Percentiles rank a stretch among this genome's conserved stretches.
Evolutionary conservation across 2,329 filamentous ascomycete species (phyloP).

Genomic region (Cladosporium austrohemisphaericum): DNA sequence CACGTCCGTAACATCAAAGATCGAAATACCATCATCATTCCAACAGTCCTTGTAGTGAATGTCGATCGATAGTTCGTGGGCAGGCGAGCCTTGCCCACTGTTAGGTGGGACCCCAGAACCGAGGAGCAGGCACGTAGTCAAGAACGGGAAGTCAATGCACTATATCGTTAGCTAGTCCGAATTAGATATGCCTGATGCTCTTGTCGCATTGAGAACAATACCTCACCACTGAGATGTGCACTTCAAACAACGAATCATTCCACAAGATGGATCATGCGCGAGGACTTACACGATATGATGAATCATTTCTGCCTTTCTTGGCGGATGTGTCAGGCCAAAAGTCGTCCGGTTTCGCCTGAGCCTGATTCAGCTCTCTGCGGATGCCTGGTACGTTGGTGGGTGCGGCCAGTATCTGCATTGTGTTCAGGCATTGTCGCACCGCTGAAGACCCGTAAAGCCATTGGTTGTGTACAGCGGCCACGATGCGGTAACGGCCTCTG

Average conservation of each 20-base stretch:
- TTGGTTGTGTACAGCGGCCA: constrained; percentile 26
- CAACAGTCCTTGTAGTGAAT: not conserved
- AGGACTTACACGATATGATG: too few relatives aligned
- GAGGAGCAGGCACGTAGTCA: not conserved
- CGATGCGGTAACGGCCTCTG: constrained; percentile 23
- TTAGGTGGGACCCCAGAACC: not conserved
- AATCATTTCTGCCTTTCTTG: too few relatives aligned
- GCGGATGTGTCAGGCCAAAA: too few relatives aligned
- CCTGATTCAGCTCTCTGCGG: constrained; percentile 11
- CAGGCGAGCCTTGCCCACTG: too few relatives aligned
- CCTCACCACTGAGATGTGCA: too few relatives aligned
- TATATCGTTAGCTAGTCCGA: not conserved
- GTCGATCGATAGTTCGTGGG: not conserved
- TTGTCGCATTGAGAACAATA: too few relatives aligned
- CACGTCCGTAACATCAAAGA: not conserved
- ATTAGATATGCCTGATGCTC: too few relatives aligned
- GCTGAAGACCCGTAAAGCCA: constrained; percentile 21
- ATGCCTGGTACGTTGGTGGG: constrained; percentile 2
- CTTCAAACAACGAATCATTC: too few relatives aligned
- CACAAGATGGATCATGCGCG: too few relatives aligned
- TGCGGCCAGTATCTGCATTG: not conserved
- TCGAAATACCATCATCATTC: not conserved
- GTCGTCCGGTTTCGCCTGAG: not conserved
- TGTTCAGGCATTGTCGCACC: constrained; percentile 15
- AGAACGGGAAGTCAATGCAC: not conserved